phyloP scores from a whole-genome alignment of 768 basidiomycete genomes.

The Mrakia hoshinonis region DNA sequence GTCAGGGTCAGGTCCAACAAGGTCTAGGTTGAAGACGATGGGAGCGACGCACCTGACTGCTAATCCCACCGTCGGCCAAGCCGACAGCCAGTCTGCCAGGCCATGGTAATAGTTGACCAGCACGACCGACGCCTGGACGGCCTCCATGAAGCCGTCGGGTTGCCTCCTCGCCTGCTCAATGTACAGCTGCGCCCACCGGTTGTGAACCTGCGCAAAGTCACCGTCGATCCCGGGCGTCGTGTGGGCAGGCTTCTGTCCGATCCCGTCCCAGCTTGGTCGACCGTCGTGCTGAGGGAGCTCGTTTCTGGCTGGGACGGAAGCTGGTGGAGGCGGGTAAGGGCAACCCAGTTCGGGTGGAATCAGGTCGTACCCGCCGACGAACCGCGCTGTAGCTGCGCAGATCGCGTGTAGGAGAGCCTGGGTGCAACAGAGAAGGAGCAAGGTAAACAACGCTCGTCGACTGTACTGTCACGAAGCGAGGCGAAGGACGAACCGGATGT shows the following conservation, averaged over 20 bases:
- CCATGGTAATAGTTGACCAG: background rate
- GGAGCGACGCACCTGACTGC: background rate
- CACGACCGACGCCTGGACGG: background rate
- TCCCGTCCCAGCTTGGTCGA: background rate
- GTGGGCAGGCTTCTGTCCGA: background rate
- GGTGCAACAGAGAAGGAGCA: background rate
- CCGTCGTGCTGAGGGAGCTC: background rate
- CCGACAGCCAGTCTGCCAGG: background rate
- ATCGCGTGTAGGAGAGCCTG: background rate
- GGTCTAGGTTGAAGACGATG: too few relatives aligned
- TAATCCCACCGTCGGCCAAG: background rate
- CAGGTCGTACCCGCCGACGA: background rate
- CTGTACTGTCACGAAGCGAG: background rate
- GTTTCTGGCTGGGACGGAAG: background rate
- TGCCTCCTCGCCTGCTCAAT: background rate
- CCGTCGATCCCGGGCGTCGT: background rate
- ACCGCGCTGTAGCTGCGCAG: background rate
- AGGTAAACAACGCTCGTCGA: background rate
- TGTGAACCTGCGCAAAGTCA: slow-evolving; percentile 1
- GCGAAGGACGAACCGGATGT: background rate
- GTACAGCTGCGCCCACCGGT: background rate
- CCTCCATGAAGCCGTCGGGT: background rate
- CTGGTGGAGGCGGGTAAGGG: too few relatives aligned
- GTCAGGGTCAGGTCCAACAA: too few relatives aligned
- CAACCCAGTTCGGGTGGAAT: background rate